Evolutionary conservation across 768 basidiomycete genomes (phyloP).

Genomic region (Candolleomyces eurysporus): DNA sequence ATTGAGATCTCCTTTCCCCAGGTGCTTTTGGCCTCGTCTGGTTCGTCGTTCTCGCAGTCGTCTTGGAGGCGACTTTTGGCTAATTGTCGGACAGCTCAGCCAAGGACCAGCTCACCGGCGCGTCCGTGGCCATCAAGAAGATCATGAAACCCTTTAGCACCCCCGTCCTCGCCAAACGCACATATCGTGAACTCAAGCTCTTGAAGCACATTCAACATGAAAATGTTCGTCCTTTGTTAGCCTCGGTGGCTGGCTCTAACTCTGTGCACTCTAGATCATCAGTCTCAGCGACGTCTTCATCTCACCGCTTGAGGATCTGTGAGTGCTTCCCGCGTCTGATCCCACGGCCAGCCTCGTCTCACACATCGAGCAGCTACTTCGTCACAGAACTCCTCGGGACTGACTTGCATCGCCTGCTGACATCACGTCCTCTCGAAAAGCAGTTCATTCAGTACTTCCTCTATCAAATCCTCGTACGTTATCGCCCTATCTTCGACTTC

Average conservation of each 20-base stretch:
- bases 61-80: conserved; percentile 6
- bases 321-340: conserved; percentile 24
- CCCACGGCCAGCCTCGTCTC: neutral
- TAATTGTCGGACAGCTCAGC: conserved; percentile 60
- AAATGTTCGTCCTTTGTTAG: conserved; percentile 58
- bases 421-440: conserved; percentile 95
- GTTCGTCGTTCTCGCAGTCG: conserved; percentile 41
- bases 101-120: conserved; percentile 90
- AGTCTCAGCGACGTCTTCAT: conserved; percentile 99
- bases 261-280: conserved; percentile 69
- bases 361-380: conserved; percentile 71
- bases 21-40: conserved; percentile 98
- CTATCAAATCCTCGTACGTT: conserved; percentile 91
- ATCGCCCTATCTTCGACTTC: neutral
- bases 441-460: conserved; percentile 99
- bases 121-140: conserved; percentile 99
- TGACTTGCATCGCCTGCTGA: conserved; percentile 94
- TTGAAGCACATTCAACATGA: conserved; percentile 99
- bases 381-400: conserved; percentile 98
- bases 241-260: neutral
- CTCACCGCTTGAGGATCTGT: conserved; percentile 98
- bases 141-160: conserved; percentile 99
- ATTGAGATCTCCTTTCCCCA: conserved; percentile 26
- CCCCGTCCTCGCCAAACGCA: conserved; percentile 96
- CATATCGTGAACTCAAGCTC: conserved; percentile 96